Evolutionary conservation across 768 basidiomycete genomes (phyloP).

Genomic region (Mycena crocata): DNA sequence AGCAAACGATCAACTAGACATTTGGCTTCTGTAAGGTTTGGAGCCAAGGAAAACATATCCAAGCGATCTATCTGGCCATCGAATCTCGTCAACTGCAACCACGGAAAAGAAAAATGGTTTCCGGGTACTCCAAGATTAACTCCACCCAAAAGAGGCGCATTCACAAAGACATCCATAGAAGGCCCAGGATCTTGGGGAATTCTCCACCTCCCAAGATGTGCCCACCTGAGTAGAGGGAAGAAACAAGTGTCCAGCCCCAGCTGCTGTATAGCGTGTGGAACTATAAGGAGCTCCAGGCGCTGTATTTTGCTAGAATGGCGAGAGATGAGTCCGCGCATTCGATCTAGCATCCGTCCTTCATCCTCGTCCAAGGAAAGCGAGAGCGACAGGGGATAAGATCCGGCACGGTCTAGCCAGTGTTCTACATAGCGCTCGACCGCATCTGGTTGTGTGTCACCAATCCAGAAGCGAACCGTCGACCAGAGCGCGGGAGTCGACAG

Average conservation of each 20-base stretch:
- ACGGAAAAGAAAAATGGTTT: background rate
- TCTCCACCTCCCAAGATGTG: background rate
- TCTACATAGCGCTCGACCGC: background rate
- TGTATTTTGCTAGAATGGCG: background rate
- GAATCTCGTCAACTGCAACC: constrained; percentile 13
- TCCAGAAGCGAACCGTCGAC: background rate
- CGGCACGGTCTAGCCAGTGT: background rate
- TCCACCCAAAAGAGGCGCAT: background rate
- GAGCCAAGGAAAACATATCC: background rate
- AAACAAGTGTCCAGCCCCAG: background rate
- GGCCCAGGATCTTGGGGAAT: background rate
- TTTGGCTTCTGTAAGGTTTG: background rate
- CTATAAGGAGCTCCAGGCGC: background rate
- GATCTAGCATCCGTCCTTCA: background rate
- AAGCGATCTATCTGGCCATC: background rate
- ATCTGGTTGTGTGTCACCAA: background rate
- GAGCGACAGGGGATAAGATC: background rate
- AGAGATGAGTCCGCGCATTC: background rate
- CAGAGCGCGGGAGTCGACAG: constrained; percentile 12
- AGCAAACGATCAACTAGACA: background rate
- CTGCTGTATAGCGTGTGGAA: background rate
- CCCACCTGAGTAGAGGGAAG: background rate
- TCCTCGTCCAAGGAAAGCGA: background rate
- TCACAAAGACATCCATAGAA: background rate
- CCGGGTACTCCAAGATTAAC: too few relatives aligned